phyloP scores from a whole-genome alignment of 768 basidiomycete genomes.

The Termitomyces eurrhizus region DNA sequence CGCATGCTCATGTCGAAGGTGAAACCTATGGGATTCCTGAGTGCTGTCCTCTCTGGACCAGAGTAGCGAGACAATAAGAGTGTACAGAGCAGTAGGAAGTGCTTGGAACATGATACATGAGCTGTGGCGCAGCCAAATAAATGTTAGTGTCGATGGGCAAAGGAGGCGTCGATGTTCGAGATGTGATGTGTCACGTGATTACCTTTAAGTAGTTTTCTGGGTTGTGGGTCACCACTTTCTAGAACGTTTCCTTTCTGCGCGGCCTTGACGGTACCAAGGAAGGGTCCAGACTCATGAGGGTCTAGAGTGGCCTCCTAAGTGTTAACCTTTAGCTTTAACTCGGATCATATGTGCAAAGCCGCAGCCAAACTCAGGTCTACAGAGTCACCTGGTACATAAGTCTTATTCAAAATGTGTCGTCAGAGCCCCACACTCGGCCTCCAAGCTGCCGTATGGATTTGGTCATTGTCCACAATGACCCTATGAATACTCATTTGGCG shows the following conservation, averaged over 20 bases:
- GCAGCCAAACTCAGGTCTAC: background rate
- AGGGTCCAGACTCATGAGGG: background rate
- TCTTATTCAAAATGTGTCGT: background rate
- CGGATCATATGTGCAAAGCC: background rate
- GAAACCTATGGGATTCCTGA: slow-evolving; percentile 46
- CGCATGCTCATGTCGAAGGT: slow-evolving; percentile 64
- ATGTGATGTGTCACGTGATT: background rate
- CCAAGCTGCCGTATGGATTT: slow-evolving; percentile 23
- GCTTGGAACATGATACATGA: slow-evolving; percentile 25
- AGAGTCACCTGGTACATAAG: background rate
- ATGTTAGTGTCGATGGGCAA: background rate
- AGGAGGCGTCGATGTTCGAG: background rate
- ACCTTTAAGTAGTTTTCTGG: background rate
- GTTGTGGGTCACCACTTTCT: background rate
- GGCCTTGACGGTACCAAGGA: background rate
- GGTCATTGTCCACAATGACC: slow-evolving; percentile 35
- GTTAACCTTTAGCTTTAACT: background rate
- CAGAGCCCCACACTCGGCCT: background rate
- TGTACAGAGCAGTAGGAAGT: slow-evolving; percentile 38
- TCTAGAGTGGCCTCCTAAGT: background rate
- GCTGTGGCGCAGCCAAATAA: background rate
- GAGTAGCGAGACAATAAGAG: slow-evolving; percentile 38
- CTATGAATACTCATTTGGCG: slow-evolving; percentile 30
- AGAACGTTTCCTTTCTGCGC: background rate
- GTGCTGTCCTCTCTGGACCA: slow-evolving; percentile 30